Base-by-base conservation (phyloP, 768 basidiomycete genomes). In the Tulasnella calospora region DNA sequence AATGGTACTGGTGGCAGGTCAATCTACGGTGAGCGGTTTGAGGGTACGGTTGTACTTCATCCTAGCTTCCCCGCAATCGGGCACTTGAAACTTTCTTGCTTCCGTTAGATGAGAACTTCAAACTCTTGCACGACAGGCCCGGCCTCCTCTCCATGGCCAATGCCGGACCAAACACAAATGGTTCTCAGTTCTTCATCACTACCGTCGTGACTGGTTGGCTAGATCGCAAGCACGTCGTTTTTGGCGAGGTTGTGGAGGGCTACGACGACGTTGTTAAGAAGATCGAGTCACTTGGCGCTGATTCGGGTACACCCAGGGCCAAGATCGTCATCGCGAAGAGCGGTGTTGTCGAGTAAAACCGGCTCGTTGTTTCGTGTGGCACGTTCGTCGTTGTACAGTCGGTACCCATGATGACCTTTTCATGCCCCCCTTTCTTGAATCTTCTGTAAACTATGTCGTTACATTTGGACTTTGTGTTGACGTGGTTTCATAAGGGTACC, bases 31-130 rank as follows among this genome's bases (percentile, higher is more conserved):
- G 81, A 81, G 41, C 81, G 77, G 27, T 86, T 86, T 70, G 19
- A 80, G 2, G 85, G 85, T 85, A 23, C 33, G 83, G 80, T 6
- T 82, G 27, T 44, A 17, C 15, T 12, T 76, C 12, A 61, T 12
- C 79, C 33, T 79, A 0, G 8, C 95, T 0, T 99, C 98, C 83
- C 97, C 94, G 15, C 46, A 4, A n/a, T 23, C 41, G 19, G 55
- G 17, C 2, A 30, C 6, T 17, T 46, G 9, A 3, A 13, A 5
- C 35, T 41, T 19, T 9, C 2, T 17, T 38, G 7, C 36, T 35
- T 71, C 27, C 21, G 38, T 33, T 30, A 86, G 86, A 86, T 79
- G 86, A 87, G 81, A 85, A 83, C 82, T 86, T 87, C 80, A 76
- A 82, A 33, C 38, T 85, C 46, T 82, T 81, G 78, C 86, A 87